Conservation (phyloP, 768 basidiomycete genomes). For the Sporobolomyces pararoseus region DNA sequence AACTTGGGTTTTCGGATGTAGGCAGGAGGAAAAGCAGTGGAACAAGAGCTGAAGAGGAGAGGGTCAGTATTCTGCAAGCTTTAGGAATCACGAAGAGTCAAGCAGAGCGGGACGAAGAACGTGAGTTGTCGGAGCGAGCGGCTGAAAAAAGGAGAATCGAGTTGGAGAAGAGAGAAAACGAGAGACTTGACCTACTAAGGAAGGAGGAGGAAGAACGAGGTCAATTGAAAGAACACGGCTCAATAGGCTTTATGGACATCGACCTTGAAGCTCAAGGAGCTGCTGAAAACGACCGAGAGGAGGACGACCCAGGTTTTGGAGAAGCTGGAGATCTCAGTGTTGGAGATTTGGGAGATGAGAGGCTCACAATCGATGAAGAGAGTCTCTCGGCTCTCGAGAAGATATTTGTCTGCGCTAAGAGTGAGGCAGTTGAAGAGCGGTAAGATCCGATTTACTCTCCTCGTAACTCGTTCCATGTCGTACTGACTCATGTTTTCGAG, state of each 20-base stretch:
- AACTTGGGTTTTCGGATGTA: not conserved
- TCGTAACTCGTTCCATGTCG: not conserved
- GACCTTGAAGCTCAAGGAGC: slow-evolving; percentile 12
- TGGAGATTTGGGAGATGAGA: slow-evolving; percentile 6
- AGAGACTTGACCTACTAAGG: not conserved
- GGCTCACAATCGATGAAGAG: slow-evolving; percentile 64
- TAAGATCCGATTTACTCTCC: not conserved
- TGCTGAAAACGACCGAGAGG: not conserved
- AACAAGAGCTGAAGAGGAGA: not conserved
- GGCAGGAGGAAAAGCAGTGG: slow-evolving; percentile 12
- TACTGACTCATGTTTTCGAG: not conserved
- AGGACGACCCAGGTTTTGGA: not conserved
- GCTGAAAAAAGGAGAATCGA: not conserved
- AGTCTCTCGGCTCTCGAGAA: slow-evolving; percentile 78
- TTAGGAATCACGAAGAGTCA: slow-evolving; percentile 10
- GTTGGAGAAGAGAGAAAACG: not conserved
- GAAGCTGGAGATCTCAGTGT: slow-evolving; percentile 6
- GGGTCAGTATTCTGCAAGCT: not conserved
- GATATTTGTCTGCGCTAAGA: slow-evolving; percentile 53
- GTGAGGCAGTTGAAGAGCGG: slow-evolving; percentile 33
- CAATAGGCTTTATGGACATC: slow-evolving; percentile 19
- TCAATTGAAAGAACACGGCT: not conserved
- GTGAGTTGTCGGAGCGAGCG: not conserved
- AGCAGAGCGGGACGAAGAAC: not conserved
- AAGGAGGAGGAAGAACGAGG: not conserved